phyloP scores from a whole-genome alignment of 106 monocot species.

The Acorus calamus region DNA sequence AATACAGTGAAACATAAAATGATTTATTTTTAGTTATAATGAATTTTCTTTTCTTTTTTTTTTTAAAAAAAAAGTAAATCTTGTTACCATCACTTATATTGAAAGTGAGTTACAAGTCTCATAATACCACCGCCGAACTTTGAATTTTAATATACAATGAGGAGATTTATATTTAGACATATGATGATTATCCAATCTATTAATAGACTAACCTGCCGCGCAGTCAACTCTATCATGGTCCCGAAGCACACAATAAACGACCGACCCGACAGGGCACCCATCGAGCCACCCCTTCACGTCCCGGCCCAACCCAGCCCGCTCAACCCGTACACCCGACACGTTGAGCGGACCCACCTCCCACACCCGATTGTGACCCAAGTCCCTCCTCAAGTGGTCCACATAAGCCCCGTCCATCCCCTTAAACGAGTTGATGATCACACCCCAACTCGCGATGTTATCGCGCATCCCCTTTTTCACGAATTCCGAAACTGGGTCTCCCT shows the following conservation, averaged over 20 bases:
- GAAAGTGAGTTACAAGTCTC: too few relatives aligned
- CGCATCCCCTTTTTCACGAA: constrained; percentile 7
- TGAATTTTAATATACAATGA: too few relatives aligned
- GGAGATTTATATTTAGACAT: too few relatives aligned
- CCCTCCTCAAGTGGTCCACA: constrained; percentile 7
- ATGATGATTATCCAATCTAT: too few relatives aligned
- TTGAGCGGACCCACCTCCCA: constrained; percentile 43
- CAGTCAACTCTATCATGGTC: constrained; percentile 15
- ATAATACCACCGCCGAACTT: too few relatives aligned
- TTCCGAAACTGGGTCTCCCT: constrained; percentile 17
- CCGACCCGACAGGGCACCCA: constrained; percentile 16
- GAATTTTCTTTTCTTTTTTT: too few relatives aligned
- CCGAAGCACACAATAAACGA: constrained; percentile 57
- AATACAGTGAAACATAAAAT: too few relatives aligned
- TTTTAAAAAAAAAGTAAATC: too few relatives aligned
- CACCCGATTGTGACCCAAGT: constrained; percentile 18
- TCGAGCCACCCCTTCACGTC: constrained; percentile 26
- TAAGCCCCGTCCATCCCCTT: constrained; percentile 24
- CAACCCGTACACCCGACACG: not conserved
- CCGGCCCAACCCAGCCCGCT: not conserved
- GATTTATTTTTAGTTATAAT: too few relatives aligned
- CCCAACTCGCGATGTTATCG: too few relatives aligned
- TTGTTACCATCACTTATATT: too few relatives aligned
- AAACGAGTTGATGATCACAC: constrained; percentile 42
- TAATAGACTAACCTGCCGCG: constrained; percentile 12